Evolutionary conservation across 1,284 basidiomycete species (phyloP).

Genomic region (Schizophyllum commune): DNA sequence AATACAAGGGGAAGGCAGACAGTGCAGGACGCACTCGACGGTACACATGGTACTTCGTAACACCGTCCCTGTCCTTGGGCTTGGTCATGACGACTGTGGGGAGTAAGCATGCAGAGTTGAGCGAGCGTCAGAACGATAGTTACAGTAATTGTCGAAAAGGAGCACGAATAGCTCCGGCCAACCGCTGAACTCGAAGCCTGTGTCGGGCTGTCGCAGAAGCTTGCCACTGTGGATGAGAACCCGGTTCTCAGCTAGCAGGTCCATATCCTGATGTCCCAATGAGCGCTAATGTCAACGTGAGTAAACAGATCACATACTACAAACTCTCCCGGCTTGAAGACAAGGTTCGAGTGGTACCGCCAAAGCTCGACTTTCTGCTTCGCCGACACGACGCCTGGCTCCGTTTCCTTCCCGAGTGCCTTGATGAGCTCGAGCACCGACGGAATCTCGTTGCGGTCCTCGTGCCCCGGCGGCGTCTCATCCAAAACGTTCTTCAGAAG

Average conservation of each 20-base stretch:
- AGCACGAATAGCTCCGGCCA: constrained; percentile 86
- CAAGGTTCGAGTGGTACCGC: constrained; percentile 72
- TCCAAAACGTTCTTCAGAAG: constrained; percentile 76
- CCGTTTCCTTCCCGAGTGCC: constrained; percentile 74
- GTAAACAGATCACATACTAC: constrained; percentile 45
- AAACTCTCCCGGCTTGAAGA: constrained; percentile 73
- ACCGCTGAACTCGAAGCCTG: constrained; percentile 68
- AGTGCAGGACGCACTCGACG: constrained; percentile 49
- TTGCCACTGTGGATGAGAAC: constrained; percentile 79
- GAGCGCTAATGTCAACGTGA: background rate
- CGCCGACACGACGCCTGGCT: constrained; percentile 76
- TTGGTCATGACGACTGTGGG: constrained; percentile 79
- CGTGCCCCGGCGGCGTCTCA: constrained; percentile 58
- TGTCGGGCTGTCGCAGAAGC: constrained; percentile 78
- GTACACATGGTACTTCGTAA: constrained; percentile 75
- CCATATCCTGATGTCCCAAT: constrained; percentile 64
- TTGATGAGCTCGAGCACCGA: constrained; percentile 83
- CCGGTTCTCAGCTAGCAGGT: constrained; percentile 77
- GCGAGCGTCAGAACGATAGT: constrained; percentile 22
- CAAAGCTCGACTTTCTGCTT: constrained; percentile 85
- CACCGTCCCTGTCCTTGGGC: constrained; percentile 61
- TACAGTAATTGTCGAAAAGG: constrained; percentile 90
- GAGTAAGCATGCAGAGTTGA: constrained; percentile 4
- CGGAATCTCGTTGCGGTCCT: constrained; percentile 74
- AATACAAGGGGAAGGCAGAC: background rate